A percentile compares a stretch with the other conserved stretches of the same genome.
phyloP scores from a whole-genome alignment of 192 early-diverging fungal species.

The Coemansia interrupta region DNA sequence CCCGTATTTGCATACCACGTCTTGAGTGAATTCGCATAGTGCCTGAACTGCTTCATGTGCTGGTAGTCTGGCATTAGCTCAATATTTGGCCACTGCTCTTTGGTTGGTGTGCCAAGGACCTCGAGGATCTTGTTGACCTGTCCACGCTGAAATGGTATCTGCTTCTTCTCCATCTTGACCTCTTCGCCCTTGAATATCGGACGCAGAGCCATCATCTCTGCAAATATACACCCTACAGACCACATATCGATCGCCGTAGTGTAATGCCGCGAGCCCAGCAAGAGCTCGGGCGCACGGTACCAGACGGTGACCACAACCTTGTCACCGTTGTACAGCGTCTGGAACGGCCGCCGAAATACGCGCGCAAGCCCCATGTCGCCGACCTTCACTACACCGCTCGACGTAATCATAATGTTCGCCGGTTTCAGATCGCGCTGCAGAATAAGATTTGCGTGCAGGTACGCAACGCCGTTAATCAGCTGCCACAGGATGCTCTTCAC shows the following conservation, averaged over 20 bases:
- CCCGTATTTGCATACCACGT: slow-evolving; percentile 37
- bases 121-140: slow-evolving; percentile 84
- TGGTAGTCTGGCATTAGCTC: slow-evolving; percentile 68
- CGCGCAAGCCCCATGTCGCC: slow-evolving; percentile 92
- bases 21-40: slow-evolving; percentile 53
- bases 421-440: slow-evolving; percentile 93
- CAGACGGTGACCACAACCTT: slow-evolving; percentile 93
- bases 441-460: slow-evolving; percentile 81
- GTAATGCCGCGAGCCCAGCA: slow-evolving; percentile 85
- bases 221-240: slow-evolving; percentile 93
- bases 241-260: slow-evolving; percentile 74
- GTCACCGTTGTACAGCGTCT: slow-evolving; percentile 78
- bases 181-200: slow-evolving; percentile 93
- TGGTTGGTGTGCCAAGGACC: slow-evolving; percentile 83
- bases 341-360: slow-evolving; percentile 67
- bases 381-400: slow-evolving; percentile 86
- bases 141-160: slow-evolving; percentile 77
- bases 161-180: slow-evolving; percentile 81
- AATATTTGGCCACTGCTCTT: slow-evolving; percentile 71
- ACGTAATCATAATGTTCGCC: slow-evolving; percentile 87
- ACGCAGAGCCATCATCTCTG: slow-evolving; percentile 74
- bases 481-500: slow-evolving; percentile 89
- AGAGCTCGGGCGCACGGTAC: slow-evolving; percentile 92
- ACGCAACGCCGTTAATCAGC: slow-evolving; percentile 81
- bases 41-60: slow-evolving; percentile 59